Base-by-base conservation (phyloP, 345 rosid genomes). In the Orychophragmus violaceus region DNA sequence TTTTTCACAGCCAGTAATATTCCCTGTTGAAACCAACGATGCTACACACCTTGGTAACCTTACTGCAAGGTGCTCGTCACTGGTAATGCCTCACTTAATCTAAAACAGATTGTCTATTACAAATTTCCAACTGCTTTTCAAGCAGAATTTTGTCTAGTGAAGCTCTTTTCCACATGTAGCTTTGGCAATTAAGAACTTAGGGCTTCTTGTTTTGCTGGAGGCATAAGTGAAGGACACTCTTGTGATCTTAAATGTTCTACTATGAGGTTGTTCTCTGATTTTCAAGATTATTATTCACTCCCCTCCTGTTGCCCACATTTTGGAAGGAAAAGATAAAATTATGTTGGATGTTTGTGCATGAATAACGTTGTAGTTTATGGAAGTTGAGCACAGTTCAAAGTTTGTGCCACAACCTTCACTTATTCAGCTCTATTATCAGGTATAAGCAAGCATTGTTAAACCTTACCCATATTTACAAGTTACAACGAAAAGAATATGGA, bases 141-240 rank as follows among this genome's bases (percentile, higher is more conserved):
- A 97, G 98, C 81, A 60, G 92, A 36, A 78, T 90, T 53, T 72
- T 88, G 45, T 80, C 97, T 93, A 62, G 97, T 93, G 89, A 88
- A 86, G 83, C 79, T 93, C 58, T 93, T 93, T 74, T 84, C 69
- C 73, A 49, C 33, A 75, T 64, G 81, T 90, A 66, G 97, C 98
- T 68, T 86, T 86, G 59, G 79, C 57, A 25, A 61, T 93, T 56
- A 66, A 77, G 77, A 79, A 77, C 46, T 82, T 84, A 49, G 84
- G 86, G 72, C 74, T 93, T 57, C 91, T 93, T 62, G 72, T 72
- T 76, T 79, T 90, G 58, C 71, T 93, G 78, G 96, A 86, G 84
- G 89, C 78, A 28, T 94, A 87, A 74, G 58, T 90, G 69, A 76
- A 80, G 63, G 98, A 93, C 49, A 78, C 82, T 56, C 88, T 90